Percentiles rank a stretch among this genome's conserved stretches.
Evolutionary conservation across 805 yeast genomes (phyloP).

Genomic region (Blastobotrys chiropterorum): DNA sequence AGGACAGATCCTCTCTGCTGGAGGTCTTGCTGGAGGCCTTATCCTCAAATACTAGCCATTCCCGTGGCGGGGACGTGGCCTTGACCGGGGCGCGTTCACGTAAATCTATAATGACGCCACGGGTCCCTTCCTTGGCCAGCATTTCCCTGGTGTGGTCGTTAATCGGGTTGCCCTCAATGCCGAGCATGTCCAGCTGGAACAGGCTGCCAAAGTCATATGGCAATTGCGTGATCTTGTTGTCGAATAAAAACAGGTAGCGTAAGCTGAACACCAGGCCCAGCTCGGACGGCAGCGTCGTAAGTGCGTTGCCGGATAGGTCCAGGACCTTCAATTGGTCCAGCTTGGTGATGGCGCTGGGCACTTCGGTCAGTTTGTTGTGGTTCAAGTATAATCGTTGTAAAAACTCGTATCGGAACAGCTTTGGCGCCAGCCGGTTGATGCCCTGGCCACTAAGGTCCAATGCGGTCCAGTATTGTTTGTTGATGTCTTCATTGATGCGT

Average conservation of each 20-base stretch:
- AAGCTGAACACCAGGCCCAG: constrained; percentile 77
- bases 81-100: constrained; percentile 76
- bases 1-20: background rate
- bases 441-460: constrained; percentile 90
- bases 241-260: constrained; percentile 79
- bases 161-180: constrained; percentile 89
- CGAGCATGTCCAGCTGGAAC: constrained; percentile 77
- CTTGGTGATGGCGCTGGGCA: constrained; percentile 65
- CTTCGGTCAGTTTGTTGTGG: constrained; percentile 65
- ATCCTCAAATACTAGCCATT: constrained; percentile 73
- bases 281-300: constrained; percentile 72
- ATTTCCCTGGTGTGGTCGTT: constrained; percentile 58
- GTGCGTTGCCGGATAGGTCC: constrained; percentile 74
- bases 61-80: constrained; percentile 63
- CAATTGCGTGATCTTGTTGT: constrained; percentile 66
- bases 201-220: constrained; percentile 85
- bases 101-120: constrained; percentile 69
- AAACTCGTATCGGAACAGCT: constrained; percentile 73
- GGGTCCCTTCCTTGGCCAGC: constrained; percentile 75
- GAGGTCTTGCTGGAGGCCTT: constrained; percentile 25
- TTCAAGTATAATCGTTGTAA: constrained; percentile 80
- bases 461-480: constrained; percentile 88
- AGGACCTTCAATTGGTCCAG: constrained; percentile 71
- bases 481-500: constrained; percentile 32
- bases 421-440: constrained; percentile 59